phyloP scores from a whole-genome alignment of 2,329 filamentous ascomycete species.

The Cylindrodendrum hubeiense region DNA sequence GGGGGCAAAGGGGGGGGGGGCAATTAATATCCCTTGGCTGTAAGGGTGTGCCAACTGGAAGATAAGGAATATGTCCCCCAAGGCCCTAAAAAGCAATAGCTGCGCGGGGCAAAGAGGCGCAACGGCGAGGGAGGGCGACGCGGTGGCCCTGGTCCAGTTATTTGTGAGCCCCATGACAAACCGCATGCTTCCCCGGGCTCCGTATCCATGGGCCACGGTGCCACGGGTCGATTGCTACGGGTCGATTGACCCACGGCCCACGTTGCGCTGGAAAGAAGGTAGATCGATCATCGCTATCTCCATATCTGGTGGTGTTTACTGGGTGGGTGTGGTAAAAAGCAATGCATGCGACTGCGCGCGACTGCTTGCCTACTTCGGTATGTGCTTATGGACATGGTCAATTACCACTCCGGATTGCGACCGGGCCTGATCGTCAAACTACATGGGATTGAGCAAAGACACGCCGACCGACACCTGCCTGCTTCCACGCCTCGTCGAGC shows the following conservation, averaged over 20 bases:
- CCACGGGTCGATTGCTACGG: not conserved
- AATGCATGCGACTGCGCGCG: too few relatives aligned
- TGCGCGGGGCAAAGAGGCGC: not conserved
- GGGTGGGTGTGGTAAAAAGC: too few relatives aligned
- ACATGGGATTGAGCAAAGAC: too few relatives aligned
- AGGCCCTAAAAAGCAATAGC: not conserved
- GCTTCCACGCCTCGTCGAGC: not conserved
- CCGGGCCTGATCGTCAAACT: too few relatives aligned
- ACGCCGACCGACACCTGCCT: too few relatives aligned
- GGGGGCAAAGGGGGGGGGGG: too few relatives aligned
- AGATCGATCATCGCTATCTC: constrained; percentile 14
- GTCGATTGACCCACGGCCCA: not conserved
- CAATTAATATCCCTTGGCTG: not conserved
- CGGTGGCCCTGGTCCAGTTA: too few relatives aligned
- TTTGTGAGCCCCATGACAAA: constrained; percentile 32
- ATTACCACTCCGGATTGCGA: too few relatives aligned
- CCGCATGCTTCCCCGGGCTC: constrained; percentile 15
- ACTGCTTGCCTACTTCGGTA: too few relatives aligned
- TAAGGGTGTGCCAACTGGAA: not conserved
- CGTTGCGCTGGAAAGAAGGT: not conserved
- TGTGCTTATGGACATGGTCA: too few relatives aligned
- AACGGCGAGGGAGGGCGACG: not conserved
- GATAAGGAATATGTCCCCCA: not conserved
- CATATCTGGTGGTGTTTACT: not conserved
- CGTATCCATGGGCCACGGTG: constrained; percentile 4